These are phyloP conservation scores for Fusarium mexicanum DNA, from an alignment of 2,329 filamentous ascomycete species.

Conservation along the genomic window DNA sequence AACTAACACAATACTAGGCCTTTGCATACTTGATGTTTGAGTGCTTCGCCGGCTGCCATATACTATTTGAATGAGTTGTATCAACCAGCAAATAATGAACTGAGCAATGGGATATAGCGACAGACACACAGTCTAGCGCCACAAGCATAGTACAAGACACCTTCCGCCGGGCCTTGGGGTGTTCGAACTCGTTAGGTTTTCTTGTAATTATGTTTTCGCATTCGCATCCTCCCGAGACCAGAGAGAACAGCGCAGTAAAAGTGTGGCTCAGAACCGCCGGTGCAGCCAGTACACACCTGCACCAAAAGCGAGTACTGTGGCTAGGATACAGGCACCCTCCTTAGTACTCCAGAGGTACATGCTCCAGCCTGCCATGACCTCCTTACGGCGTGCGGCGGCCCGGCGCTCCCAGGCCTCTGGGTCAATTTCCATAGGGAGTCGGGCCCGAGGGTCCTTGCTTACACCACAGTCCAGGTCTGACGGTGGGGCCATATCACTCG, in stretches of 20 bases:
- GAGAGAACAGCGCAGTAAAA: background rate
- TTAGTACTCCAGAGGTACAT: conserved; percentile 65
- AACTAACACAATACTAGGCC: conserved; percentile 18
- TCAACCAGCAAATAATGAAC: background rate
- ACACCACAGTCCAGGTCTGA: conserved; percentile 30
- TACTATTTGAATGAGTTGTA: conserved; percentile 10
- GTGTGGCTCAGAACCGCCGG: background rate
- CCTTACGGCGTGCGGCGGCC: conserved; percentile 55
- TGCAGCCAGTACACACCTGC: conserved; percentile 58
- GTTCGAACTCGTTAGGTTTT: background rate
- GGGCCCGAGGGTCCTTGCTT: conserved; percentile 54
- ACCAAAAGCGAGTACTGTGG: conserved; percentile 53
- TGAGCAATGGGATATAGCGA: background rate
- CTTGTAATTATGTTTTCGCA: background rate
- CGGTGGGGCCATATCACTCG: conserved; percentile 52
- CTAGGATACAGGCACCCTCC: conserved; percentile 59
- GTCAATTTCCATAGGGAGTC: conserved; percentile 63
- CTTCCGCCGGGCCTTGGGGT: background rate
- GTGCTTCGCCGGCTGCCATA: conserved; percentile 24
- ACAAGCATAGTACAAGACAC: background rate
- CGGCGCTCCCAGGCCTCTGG: conserved; percentile 64
- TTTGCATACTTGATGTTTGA: conserved; percentile 17
- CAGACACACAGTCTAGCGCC: background rate
- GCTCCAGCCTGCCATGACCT: conserved; percentile 62
- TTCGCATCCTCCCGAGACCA: background rate